These are phyloP conservation scores for Zygoascus flipseniorum DNA, from an alignment of 805 yeast species.

Conservation along the genomic window DNA sequence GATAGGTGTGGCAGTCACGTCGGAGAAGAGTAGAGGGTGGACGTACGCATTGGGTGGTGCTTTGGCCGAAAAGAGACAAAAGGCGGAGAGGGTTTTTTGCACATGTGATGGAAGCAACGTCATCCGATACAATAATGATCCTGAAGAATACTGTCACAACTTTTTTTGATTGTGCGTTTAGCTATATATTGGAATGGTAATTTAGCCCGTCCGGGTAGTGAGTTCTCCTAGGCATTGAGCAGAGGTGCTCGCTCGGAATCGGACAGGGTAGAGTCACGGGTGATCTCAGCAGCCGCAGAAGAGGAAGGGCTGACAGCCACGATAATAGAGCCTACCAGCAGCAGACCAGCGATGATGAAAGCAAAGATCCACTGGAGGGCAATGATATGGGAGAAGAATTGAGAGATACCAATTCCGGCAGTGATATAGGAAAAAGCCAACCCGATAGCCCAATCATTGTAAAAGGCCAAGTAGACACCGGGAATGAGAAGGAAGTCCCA, in stretches of 20 bases:
- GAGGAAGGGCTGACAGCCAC: slow-evolving; percentile 24
- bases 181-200: too few species aligned
- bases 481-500: slow-evolving; percentile 75
- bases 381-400: slow-evolving; percentile 55
- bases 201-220: too few species aligned
- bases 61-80: too few species aligned
- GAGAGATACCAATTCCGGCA: slow-evolving; percentile 64
- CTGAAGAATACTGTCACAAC: too few species aligned
- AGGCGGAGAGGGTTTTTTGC: too few species aligned
- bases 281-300: neutral
- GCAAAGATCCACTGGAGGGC: slow-evolving; percentile 88
- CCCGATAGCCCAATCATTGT: slow-evolving; percentile 66
- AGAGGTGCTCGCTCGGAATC: neutral
- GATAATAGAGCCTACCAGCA: slow-evolving; percentile 43
- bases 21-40: too few species aligned
- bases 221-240: neutral
- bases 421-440: slow-evolving; percentile 47
- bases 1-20: too few species aligned
- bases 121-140: too few species aligned
- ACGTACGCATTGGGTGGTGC: too few species aligned
- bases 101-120: too few species aligned
- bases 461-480: slow-evolving; percentile 43
- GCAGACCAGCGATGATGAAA: slow-evolving; percentile 50
- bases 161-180: too few species aligned
- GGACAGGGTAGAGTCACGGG: neutral